These are phyloP conservation scores for Suhomyces yuchorum DNA, from an alignment of 1,139 yeast species.

Conservation along the genomic window DNA sequence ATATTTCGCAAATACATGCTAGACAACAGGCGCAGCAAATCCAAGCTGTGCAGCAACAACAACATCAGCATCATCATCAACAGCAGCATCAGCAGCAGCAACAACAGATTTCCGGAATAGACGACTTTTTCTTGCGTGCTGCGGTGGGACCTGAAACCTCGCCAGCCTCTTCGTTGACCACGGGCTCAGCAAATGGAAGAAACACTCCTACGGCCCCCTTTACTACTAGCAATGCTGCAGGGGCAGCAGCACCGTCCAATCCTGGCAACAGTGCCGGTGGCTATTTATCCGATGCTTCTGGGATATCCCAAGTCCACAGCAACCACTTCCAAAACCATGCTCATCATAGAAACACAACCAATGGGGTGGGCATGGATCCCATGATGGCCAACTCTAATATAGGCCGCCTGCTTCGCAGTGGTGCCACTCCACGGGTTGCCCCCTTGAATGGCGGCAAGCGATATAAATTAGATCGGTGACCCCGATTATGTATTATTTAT, in stretches of 20 bases:
- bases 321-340: constrained; percentile 8
- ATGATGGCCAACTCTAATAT: constrained; percentile 9
- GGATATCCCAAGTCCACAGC: constrained; percentile 2
- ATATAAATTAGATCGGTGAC: constrained; percentile 16
- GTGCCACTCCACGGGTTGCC: constrained; percentile 7
- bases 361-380: constrained; percentile 9
- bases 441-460: constrained; percentile 14
- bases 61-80: constrained; percentile 12
- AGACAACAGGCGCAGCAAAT: constrained; percentile 13
- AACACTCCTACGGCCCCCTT: not conserved
- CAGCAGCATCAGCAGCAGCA: constrained; percentile 14
- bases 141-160: constrained; percentile 14
- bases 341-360: constrained; percentile 1
- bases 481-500: constrained; percentile 12
- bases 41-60: constrained; percentile 16
- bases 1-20: constrained; percentile 10
- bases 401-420: constrained; percentile 7
- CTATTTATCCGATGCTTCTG: not conserved
- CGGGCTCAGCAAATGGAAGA: not conserved
- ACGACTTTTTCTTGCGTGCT: constrained; percentile 35
- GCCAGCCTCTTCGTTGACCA: not conserved
- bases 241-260: constrained; percentile 1
- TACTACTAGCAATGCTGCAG: not conserved
- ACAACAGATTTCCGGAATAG: constrained; percentile 30
- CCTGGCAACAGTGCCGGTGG: not conserved